Conservation (phyloP, 2,329 filamentous ascomycete genomes). For the Colletotrichum costaricense region DNA sequence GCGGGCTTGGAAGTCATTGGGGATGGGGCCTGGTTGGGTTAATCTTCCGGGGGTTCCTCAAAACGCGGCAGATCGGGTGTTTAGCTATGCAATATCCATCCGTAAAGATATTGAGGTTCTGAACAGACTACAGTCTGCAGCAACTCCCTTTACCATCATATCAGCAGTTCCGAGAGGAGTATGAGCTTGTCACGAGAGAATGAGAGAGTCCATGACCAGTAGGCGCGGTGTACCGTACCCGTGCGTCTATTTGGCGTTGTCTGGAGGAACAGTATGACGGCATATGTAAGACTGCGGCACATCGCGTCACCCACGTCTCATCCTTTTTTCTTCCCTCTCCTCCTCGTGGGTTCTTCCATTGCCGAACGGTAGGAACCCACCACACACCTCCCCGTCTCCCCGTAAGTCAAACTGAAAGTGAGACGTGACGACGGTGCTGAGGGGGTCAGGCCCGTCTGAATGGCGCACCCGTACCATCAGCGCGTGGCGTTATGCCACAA, state of each 20-base stretch:
- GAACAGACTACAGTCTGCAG: no score
- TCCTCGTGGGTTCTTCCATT: background rate
- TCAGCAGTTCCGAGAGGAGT: background rate
- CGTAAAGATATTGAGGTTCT: no score
- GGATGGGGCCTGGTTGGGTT: background rate
- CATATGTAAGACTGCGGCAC: background rate
- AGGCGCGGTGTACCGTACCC: conserved; percentile 1
- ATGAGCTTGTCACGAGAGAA: background rate
- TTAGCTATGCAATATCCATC: background rate
- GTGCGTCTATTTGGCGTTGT: background rate
- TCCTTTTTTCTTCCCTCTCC: background rate
- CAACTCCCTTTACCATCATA: background rate
- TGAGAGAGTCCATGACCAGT: background rate
- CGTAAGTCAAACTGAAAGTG: no score
- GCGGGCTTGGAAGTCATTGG: background rate
- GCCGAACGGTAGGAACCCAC: background rate
- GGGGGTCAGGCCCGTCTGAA: background rate
- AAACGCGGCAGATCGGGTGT: background rate
- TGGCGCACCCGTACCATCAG: conserved; percentile 9
- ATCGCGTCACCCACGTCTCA: background rate
- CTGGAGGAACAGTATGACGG: background rate
- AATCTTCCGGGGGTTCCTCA: background rate
- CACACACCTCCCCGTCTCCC: background rate
- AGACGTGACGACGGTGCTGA: background rate
- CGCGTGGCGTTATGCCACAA: conserved; percentile 18